Percentiles rank a stretch among this genome's conserved stretches.
Conservation (phyloP, 1,139 yeast genomes). For the Candida tropicalis region DNA sequence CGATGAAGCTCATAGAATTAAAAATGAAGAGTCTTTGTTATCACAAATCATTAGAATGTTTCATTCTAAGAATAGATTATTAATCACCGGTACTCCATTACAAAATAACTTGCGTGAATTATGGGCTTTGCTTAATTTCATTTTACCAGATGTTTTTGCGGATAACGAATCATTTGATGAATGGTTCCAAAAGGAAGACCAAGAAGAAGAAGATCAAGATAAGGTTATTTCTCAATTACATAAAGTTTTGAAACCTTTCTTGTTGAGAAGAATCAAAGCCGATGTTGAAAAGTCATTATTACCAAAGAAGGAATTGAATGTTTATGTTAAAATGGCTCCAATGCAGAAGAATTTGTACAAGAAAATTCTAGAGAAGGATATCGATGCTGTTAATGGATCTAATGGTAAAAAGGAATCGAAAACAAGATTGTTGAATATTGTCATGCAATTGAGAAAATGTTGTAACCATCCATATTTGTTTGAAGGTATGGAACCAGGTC, state of each 20-base stretch:
- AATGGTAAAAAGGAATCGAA: constrained; percentile 75
- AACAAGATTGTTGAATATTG: constrained; percentile 73
- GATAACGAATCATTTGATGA: constrained; percentile 74
- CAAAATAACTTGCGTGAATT: constrained; percentile 79
- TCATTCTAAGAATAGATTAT: constrained; percentile 66
- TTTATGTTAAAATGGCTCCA: constrained; percentile 72
- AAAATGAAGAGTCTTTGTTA: constrained; percentile 72
- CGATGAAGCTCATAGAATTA: constrained; percentile 83
- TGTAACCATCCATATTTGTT: constrained; percentile 83
- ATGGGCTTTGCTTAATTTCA: constrained; percentile 77
- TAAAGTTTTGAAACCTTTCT: constrained; percentile 78
- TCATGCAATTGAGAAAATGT: constrained; percentile 82
- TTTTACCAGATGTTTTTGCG: constrained; percentile 76
- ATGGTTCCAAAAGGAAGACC: constrained; percentile 55
- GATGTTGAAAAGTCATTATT: constrained; percentile 78
- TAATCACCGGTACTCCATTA: constrained; percentile 81
- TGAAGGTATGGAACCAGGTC: constrained; percentile 89
- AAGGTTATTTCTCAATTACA: constrained; percentile 84
- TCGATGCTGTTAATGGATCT: constrained; percentile 83
- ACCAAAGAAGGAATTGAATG: constrained; percentile 73
- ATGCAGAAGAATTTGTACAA: constrained; percentile 82
- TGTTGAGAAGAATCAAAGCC: constrained; percentile 72
- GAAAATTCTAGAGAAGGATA: constrained; percentile 73
- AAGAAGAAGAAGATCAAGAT: constrained; percentile 30
- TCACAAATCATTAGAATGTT: constrained; percentile 77